Evolutionary conservation across 2,329 filamentous ascomycete genomes (phyloP).

Genomic region (Bretziella fagacearum): DNA sequence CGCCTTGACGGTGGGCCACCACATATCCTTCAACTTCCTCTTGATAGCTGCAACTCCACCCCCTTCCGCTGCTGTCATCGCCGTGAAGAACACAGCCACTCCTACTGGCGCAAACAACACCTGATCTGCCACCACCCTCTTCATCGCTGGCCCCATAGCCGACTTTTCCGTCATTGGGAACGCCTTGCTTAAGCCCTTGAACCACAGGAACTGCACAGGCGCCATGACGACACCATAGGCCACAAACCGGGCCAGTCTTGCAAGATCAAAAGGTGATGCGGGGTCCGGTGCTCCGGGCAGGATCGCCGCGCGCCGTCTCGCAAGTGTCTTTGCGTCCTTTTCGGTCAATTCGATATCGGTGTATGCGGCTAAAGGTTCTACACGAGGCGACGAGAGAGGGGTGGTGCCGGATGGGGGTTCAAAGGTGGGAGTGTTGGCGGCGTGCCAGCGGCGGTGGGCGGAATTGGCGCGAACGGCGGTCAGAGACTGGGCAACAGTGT

Average conservation of each 20-base stretch:
- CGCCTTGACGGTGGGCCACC: slow-evolving; percentile 81
- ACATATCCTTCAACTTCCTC: slow-evolving; percentile 84
- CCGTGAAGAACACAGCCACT: slow-evolving; percentile 77
- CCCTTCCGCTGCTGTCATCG: slow-evolving; percentile 91
- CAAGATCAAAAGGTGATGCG: slow-evolving; percentile 68
- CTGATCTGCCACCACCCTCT: slow-evolving; percentile 85
- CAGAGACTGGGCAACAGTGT: slow-evolving; percentile 87
- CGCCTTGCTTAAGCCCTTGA: slow-evolving; percentile 59
- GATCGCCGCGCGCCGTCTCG: no score
- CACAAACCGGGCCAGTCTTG: slow-evolving; percentile 78
- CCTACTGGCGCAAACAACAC: slow-evolving; percentile 77
- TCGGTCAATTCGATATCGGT: slow-evolving; percentile 41
- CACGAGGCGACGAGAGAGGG: neutral
- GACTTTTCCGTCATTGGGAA: slow-evolving; percentile 73
- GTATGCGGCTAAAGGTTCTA: neutral
- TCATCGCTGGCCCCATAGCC: slow-evolving; percentile 61
- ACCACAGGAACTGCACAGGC: slow-evolving; percentile 91
- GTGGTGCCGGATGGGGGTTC: neutral
- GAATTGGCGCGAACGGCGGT: slow-evolving; percentile 65
- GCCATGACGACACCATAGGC: slow-evolving; percentile 95
- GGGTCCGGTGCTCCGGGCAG: slow-evolving; percentile 28
- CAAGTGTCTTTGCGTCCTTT: slow-evolving; percentile 52
- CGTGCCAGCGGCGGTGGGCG: slow-evolving; percentile 26
- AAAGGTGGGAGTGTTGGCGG: slow-evolving; percentile 61
- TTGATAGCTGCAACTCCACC: slow-evolving; percentile 64